A percentile compares a stretch with the other conserved stretches of the same genome.
These are phyloP conservation scores for Hypomyces rosellus DNA, from an alignment of 2,329 filamentous ascomycete genomes.

Conservation along the genomic window DNA sequence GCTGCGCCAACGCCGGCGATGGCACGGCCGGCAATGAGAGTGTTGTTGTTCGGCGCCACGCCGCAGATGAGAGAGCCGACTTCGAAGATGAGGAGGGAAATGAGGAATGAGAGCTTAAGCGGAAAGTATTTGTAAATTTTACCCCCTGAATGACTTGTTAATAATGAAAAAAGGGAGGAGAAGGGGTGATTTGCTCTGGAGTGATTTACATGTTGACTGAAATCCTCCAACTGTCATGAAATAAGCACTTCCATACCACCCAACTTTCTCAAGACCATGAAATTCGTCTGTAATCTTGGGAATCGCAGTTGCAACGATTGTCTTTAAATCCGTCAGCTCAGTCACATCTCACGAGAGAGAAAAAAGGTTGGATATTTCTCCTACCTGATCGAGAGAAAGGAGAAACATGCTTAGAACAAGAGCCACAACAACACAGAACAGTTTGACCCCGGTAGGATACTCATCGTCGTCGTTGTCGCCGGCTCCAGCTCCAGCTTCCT, in stretches of 20 bases:
- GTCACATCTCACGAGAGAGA: background rate
- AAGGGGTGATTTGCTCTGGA: background rate
- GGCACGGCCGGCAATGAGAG: conserved; percentile 45
- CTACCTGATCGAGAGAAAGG: conserved; percentile 41
- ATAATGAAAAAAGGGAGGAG: conserved; percentile 16
- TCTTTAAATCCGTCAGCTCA: conserved; percentile 27
- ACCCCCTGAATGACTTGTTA: conserved; percentile 30
- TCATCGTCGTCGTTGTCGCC: conserved; percentile 17
- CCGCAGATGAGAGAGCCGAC: conserved; percentile 47
- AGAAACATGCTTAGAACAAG: conserved; percentile 43
- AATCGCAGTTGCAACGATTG: conserved; percentile 52
- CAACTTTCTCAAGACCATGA: conserved; percentile 44
- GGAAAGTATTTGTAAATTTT: conserved; percentile 48
- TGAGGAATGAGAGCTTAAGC: conserved; percentile 43
- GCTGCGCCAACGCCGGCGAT: conserved; percentile 39
- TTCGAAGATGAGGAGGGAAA: conserved; percentile 46
- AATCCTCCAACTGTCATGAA: conserved; percentile 42
- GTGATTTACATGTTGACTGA: conserved; percentile 34
- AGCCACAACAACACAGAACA: conserved; percentile 40
- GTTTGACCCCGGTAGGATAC: conserved; percentile 33
- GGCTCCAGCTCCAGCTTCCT: conserved; percentile 9
- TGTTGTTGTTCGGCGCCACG: conserved; percentile 38
- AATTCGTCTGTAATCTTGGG: conserved; percentile 50
- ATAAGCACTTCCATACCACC: conserved; percentile 55
- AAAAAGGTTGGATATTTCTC: background rate